phyloP scores from a whole-genome alignment of 31 red algal genomes.

The Asparagopsis taxiformis region DNA sequence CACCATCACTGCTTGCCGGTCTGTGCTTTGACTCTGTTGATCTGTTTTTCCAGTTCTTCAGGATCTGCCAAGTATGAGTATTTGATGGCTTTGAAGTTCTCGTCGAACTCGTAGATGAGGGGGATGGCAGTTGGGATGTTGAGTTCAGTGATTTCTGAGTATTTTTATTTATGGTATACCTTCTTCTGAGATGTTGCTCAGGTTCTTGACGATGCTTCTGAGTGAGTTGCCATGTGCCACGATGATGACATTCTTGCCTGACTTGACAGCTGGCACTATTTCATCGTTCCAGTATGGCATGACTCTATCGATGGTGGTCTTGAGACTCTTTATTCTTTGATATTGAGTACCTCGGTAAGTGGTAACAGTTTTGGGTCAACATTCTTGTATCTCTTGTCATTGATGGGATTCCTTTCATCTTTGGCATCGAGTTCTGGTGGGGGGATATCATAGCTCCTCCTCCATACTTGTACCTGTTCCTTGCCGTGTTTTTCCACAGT shows the following conservation, averaged over 20 bases:
- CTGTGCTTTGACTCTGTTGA: no score
- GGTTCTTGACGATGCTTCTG: slow-evolving; percentile 21
- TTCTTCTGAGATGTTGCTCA: slow-evolving; percentile 12
- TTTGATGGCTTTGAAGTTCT: neutral
- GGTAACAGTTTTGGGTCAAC: slow-evolving; percentile 23
- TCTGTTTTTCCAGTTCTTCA: no score
- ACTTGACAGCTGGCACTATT: slow-evolving; percentile 14
- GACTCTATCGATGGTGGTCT: slow-evolving; percentile 12
- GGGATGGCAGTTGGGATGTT: slow-evolving; percentile 32
- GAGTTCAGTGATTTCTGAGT: slow-evolving; percentile 13
- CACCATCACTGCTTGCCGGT: no score
- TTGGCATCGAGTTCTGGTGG: slow-evolving; percentile 1
- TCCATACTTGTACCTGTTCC: slow-evolving; percentile 35
- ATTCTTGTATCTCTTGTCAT: neutral
- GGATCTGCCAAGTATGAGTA: no score
- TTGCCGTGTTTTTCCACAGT: slow-evolving; percentile 23
- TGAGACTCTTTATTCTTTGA: no score
- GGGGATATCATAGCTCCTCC: slow-evolving; percentile 22
- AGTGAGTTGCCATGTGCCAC: slow-evolving; percentile 41
- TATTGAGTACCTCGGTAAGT: neutral
- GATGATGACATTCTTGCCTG: slow-evolving; percentile 12
- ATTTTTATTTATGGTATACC: no score
- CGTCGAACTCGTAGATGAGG: slow-evolving; percentile 18
- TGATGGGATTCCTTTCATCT: slow-evolving; percentile 2
- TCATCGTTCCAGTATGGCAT: slow-evolving; percentile 29